Evolutionary conservation across 1,139 yeast species (phyloP), one percentile per base, ranked within the genome.

Genomic region (Scheffersomyces insectosa): DNA sequence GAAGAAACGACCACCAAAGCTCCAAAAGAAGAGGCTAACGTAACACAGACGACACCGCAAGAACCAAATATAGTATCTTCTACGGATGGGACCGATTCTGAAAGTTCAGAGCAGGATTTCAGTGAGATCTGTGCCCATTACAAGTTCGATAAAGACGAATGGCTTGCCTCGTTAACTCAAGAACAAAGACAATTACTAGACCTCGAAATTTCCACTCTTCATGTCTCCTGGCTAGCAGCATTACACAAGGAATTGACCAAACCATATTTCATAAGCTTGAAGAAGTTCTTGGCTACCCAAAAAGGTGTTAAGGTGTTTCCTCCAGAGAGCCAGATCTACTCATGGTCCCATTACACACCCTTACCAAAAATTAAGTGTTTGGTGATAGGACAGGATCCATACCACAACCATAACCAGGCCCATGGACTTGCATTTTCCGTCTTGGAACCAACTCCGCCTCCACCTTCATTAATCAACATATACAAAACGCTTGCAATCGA

Each of bases 371-470:
- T 91, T 28, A 84, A 82, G 57, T 95, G 95, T 29, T 77, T 93
- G 3, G 75, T 95, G 13, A 70, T 95, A 37, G 99, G 99, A 1
- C 99, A 93, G 62, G 99, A 93, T 62, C 99, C 99, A 0, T 93
- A 93, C 60, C 99, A 95, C 63, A 90, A 90, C 59, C 66, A 65
- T 54, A 87, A 88, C 57, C 99, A 93, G 62, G 99, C 99, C 0
- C 99, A 93, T 58, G 99, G 99, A 0, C 70, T 93, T 27, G 98
- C 99, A 4, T 93, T 93, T 56, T 86, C 95, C 10, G 99, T 93
- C 2, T 74, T 82, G 40, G 85, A 88, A 29, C 96, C 96, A 3
- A 74, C 79, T 0, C 83, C 89, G 1, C 81, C 96, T 0, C 99
- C 99, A 1, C 99, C 99, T 1, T 89, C 97, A 1, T 71, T 93